Conservation (phyloP, 2,329 filamentous ascomycete species). For the Aspergillus thermomutatus region DNA sequence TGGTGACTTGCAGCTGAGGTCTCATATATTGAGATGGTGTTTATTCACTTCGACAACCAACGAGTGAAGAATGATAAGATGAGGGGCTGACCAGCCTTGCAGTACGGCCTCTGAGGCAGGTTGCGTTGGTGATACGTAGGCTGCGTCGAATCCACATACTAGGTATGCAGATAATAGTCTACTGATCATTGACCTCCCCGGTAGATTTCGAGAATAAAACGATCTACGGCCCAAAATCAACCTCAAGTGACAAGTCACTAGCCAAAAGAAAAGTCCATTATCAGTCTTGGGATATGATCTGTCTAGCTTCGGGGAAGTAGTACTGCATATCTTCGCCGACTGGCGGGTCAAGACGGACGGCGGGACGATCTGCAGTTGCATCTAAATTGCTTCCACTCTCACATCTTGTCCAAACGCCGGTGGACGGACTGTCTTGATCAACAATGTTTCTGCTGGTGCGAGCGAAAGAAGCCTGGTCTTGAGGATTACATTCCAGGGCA, state of each 20-base stretch:
- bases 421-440: neutral
- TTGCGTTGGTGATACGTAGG: neutral
- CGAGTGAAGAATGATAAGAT: neutral
- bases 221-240: neutral
- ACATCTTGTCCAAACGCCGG: neutral
- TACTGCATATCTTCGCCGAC: neutral
- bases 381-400: neutral
- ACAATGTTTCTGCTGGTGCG: neutral
- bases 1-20: neutral
- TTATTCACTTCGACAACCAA: neutral
- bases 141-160: neutral
- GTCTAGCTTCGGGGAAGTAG: neutral
- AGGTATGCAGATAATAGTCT: neutral
- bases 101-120: too few relatives aligned
- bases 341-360: neutral
- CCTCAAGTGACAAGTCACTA: neutral
- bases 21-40: neutral
- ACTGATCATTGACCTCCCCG: neutral
- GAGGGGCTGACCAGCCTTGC: neutral
- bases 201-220: neutral
- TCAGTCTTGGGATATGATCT: neutral
- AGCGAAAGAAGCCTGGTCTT: neutral
- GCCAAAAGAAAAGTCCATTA: neutral
- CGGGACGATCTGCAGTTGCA: neutral
- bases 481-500: neutral